Evolutionary conservation across 805 yeast species (phyloP).

Genomic region (Ogataea methylovora): DNA sequence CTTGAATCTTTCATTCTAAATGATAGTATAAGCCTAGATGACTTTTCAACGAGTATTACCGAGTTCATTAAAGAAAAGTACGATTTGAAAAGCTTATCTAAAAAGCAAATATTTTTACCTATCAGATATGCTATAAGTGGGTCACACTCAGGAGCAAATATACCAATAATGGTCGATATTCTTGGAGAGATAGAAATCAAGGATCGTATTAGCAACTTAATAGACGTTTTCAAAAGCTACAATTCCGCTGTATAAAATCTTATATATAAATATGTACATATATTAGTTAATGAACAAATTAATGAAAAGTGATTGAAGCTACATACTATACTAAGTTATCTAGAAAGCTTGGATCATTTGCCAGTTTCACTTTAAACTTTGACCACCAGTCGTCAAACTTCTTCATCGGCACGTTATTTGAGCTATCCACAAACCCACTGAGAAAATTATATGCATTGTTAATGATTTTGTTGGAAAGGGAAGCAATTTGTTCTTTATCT

Average conservation of each 20-base stretch:
- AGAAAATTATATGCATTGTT: slow-evolving; percentile 87
- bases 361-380: slow-evolving; percentile 68
- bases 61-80: neutral
- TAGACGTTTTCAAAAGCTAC: no score
- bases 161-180: slow-evolving; percentile 49
- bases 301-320: slow-evolving; percentile 1
- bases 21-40: no score
- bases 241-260: no score
- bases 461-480: slow-evolving; percentile 79
- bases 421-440: slow-evolving; percentile 75
- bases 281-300: no score
- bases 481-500: slow-evolving; percentile 31
- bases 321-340: slow-evolving; percentile 33
- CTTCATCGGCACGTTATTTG: slow-evolving; percentile 80
- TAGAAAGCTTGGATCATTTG: slow-evolving; percentile 77
- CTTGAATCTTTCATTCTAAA: no score
- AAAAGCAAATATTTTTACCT: slow-evolving; percentile 42
- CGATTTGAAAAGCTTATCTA: neutral
- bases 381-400: slow-evolving; percentile 95
- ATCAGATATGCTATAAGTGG: slow-evolving; percentile 68
- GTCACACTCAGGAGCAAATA: slow-evolving; percentile 58
- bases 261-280: no score
- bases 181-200: slow-evolving; percentile 39
- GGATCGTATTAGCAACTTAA: no score
- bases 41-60: no score